Percentiles rank a stretch among this genome's conserved stretches.
Evolutionary conservation across 108 stramenopile genomes (phyloP).

Genomic region (Schizochytrium sp.): DNA sequence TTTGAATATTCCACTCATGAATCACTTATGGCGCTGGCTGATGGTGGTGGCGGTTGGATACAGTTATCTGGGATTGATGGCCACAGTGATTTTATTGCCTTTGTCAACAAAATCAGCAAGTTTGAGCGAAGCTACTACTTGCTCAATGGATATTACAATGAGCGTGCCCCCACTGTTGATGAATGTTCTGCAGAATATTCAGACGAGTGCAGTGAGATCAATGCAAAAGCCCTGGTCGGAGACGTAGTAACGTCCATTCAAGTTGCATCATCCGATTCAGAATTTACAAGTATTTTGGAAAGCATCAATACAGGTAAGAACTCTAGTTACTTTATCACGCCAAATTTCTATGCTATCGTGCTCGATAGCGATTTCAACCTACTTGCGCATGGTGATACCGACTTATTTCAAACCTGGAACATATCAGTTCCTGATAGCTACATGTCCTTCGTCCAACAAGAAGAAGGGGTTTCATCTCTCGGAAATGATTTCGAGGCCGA

Average conservation of each 20-base stretch:
- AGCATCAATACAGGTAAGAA: not conserved
- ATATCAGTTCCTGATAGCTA: not conserved
- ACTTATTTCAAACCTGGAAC: not conserved
- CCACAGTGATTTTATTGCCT: not conserved
- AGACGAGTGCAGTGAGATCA: not conserved
- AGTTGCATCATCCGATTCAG: not conserved
- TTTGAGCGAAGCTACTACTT: not conserved
- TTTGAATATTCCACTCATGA: not conserved
- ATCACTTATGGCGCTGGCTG: not conserved
- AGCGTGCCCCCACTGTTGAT: not conserved
- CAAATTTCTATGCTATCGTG: not conserved
- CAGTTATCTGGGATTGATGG: not conserved
- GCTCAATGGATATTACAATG: not conserved
- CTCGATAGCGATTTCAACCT: constrained; percentile 10
- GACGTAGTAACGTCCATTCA: not conserved
- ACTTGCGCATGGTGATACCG: not conserved
- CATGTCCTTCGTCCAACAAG: not conserved
- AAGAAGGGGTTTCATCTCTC: not conserved
- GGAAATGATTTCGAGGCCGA: not conserved
- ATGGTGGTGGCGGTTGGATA: not conserved
- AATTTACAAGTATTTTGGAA: not conserved
- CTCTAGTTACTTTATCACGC: not conserved
- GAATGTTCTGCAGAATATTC: not conserved
- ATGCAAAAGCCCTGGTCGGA: not conserved
- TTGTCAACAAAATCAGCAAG: constrained; percentile 37